Percentiles rank a stretch among this genome's conserved stretches.
These are phyloP conservation scores for Sutorius australiensis DNA, from an alignment of 768 basidiomycete species.

Conservation along the genomic window DNA sequence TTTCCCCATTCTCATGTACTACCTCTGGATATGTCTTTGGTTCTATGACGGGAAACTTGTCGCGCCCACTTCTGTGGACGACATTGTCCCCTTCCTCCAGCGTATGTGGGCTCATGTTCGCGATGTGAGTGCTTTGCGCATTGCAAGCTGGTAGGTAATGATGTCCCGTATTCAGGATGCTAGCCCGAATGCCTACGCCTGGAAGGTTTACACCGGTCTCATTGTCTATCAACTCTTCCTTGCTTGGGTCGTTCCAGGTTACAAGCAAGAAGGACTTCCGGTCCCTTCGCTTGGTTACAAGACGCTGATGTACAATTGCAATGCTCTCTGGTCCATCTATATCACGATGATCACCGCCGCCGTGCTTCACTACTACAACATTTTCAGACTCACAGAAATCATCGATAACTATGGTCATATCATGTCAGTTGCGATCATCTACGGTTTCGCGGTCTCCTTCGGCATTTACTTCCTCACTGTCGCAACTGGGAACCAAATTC, in stretches of 20 bases:
- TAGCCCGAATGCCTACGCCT: slow-evolving; percentile 82
- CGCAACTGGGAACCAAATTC: slow-evolving; percentile 71
- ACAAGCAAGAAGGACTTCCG: slow-evolving; percentile 90
- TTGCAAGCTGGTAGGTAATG: not conserved
- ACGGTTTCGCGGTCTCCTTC: slow-evolving; percentile 78
- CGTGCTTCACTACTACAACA: slow-evolving; percentile 68
- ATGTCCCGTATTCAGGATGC: slow-evolving; percentile 63
- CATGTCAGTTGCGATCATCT: slow-evolving; percentile 94
- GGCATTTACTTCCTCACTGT: slow-evolving; percentile 79
- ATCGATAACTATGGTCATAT: slow-evolving; percentile 95
- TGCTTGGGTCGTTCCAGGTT: slow-evolving; percentile 88
- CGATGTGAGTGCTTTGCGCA: slow-evolving; percentile 47
- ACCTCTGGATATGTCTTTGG: slow-evolving; percentile 96
- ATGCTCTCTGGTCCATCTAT: slow-evolving; percentile 84
- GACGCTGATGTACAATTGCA: slow-evolving; percentile 94
- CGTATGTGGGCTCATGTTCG: slow-evolving; percentile 85
- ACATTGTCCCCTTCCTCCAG: slow-evolving; percentile 71
- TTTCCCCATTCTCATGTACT: slow-evolving; percentile 96
- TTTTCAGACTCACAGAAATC: slow-evolving; percentile 90
- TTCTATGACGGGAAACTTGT: slow-evolving; percentile 89
- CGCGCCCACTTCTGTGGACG: slow-evolving; percentile 61
- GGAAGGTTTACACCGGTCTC: slow-evolving; percentile 86
- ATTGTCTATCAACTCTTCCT: slow-evolving; percentile 87
- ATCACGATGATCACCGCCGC: slow-evolving; percentile 73
- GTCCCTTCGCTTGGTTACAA: slow-evolving; percentile 93